Conservation (phyloP, 2,329 filamentous ascomycete genomes). For the Lachnellula suecica region DNA sequence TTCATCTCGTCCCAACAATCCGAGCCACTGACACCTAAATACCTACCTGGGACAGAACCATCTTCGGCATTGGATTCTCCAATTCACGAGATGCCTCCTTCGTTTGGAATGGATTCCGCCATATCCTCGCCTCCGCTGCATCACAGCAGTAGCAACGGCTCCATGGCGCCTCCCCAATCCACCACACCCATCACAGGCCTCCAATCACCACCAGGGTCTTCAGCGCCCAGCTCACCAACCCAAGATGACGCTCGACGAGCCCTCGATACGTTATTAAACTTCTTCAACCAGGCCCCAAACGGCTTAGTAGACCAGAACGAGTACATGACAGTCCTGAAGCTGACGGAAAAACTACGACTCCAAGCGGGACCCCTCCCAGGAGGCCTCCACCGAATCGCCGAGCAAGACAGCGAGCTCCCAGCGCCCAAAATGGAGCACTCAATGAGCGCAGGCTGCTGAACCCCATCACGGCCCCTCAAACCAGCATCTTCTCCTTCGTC, state of each 20-base stretch:
- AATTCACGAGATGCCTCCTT: constrained; percentile 42
- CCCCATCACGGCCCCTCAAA: too few species aligned
- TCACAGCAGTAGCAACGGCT: constrained; percentile 51
- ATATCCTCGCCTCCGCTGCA: constrained; percentile 46
- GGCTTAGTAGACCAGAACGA: constrained; percentile 76
- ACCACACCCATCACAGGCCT: constrained; percentile 35
- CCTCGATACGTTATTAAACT: constrained; percentile 77
- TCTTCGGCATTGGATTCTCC: constrained; percentile 50
- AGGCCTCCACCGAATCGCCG: constrained; percentile 36
- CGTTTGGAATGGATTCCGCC: constrained; percentile 34
- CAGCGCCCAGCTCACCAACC: constrained; percentile 63
- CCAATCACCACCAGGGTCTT: constrained; percentile 48
- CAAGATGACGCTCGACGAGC: constrained; percentile 85
- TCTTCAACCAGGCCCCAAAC: constrained; percentile 67
- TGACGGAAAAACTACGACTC: constrained; percentile 83
- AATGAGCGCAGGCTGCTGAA: constrained; percentile 27
- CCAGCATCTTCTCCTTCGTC: constrained; percentile 8
- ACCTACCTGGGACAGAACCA: constrained; percentile 37
- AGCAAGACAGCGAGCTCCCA: constrained; percentile 30
- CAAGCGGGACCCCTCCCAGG: constrained; percentile 39
- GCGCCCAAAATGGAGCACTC: constrained; percentile 33
- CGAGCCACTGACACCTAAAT: constrained; percentile 57
- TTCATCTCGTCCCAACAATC: constrained; percentile 50
- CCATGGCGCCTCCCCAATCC: constrained; percentile 41
- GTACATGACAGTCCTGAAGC: constrained; percentile 72